These are phyloP conservation scores for Pseudopithomyces chartarum DNA, from an alignment of 2,329 filamentous ascomycete genomes.

Conservation along the genomic window DNA sequence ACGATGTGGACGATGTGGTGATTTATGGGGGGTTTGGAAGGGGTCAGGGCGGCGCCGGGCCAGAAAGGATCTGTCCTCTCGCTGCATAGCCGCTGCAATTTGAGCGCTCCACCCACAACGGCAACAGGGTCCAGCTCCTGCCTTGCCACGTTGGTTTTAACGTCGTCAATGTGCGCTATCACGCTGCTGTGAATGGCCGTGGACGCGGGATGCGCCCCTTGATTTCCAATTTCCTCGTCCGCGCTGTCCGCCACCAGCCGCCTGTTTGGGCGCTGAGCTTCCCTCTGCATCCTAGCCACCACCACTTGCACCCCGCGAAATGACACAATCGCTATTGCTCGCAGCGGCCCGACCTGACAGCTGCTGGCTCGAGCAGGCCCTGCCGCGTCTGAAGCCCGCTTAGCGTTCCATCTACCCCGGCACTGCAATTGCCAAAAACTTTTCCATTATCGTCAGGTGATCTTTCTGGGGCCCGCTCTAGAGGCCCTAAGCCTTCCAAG, in stretches of 20 bases:
- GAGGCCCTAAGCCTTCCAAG: not conserved
- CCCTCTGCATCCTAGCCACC: constrained; percentile 15
- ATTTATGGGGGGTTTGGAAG: constrained; percentile 25
- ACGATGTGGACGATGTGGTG: constrained; percentile 20
- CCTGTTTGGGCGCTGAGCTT: not conserved
- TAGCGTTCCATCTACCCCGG: not conserved
- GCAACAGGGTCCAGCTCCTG: constrained; percentile 15
- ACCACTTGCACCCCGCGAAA: constrained; percentile 20
- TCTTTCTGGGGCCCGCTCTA: not conserved
- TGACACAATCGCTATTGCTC: constrained; percentile 21
- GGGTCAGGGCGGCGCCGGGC: constrained; percentile 13
- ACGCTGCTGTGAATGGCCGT: constrained; percentile 10
- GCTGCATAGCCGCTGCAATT: not conserved
- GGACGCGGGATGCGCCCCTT: not conserved
- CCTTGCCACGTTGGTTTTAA: constrained; percentile 14
- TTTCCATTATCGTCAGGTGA: not conserved
- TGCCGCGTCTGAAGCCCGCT: not conserved
- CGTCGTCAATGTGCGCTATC: constrained; percentile 9
- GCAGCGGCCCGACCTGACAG: not conserved
- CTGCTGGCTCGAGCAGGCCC: not conserved
- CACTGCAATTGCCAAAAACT: not conserved
- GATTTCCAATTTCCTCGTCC: constrained; percentile 2
- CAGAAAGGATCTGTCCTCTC: constrained; percentile 21
- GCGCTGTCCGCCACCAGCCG: constrained; percentile 22
- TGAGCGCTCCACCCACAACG: not conserved